These are phyloP conservation scores for Candolleomyces eurysporus DNA, from an alignment of 768 basidiomycete genomes.

Conservation along the genomic window DNA sequence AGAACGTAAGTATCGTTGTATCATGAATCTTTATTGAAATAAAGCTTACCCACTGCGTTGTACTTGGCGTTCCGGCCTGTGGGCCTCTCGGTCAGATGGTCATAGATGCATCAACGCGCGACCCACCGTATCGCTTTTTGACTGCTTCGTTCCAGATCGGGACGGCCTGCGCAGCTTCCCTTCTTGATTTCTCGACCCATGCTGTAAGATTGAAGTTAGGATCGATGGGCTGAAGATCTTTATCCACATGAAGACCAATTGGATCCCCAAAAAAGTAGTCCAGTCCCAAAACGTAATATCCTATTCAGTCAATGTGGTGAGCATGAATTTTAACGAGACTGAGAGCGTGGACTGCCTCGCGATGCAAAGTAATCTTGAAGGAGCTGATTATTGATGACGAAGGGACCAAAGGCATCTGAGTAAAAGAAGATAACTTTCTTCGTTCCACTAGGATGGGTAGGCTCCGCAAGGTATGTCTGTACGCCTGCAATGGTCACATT, in stretches of 20 bases:
- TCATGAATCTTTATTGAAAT: background rate
- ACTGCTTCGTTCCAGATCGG: conserved; percentile 55
- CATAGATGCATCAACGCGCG: background rate
- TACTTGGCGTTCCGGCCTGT: conserved; percentile 34
- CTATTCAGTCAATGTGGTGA: conserved; percentile 25
- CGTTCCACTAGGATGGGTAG: conserved; percentile 13
- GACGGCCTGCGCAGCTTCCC: conserved; percentile 35
- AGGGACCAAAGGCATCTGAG: conserved; percentile 57
- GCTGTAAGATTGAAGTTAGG: conserved; percentile 33
- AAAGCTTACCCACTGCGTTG: conserved; percentile 27
- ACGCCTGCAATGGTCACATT: conserved; percentile 40
- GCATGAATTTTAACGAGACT: background rate
- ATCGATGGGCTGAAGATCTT: conserved; percentile 14
- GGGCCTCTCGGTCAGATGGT: background rate
- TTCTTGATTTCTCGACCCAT: conserved; percentile 39
- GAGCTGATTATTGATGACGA: conserved; percentile 56
- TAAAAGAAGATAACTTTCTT: conserved; percentile 56
- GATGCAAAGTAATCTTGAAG: conserved; percentile 64
- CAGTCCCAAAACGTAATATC: conserved; percentile 55
- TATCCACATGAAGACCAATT: conserved; percentile 30
- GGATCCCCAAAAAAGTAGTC: conserved; percentile 67
- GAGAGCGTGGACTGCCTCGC: conserved; percentile 37
- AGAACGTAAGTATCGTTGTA: background rate
- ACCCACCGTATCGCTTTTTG: conserved; percentile 44
- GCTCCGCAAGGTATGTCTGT: conserved; percentile 54